A percentile compares a stretch with the other conserved stretches of the same genome.
Evolutionary conservation across 169 alveolate species (phyloP).

Genomic region (Cryptosporidium ubiquitum): DNA sequence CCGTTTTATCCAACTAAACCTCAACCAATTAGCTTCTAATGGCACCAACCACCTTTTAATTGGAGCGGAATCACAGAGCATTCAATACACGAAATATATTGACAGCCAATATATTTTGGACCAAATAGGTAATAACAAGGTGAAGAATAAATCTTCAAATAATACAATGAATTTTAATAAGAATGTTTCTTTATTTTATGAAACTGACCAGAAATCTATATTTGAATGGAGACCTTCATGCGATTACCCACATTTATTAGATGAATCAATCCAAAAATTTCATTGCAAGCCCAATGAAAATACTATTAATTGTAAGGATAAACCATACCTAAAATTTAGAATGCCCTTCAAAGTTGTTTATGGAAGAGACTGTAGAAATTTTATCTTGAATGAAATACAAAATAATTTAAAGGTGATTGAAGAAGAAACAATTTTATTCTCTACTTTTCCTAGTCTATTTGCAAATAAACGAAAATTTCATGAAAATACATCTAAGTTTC

Average conservation of each 20-base stretch:
- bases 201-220: background rate
- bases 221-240: constrained; percentile 71
- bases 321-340: background rate
- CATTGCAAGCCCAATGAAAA: background rate
- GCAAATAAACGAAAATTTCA: background rate
- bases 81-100: background rate
- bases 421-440: background rate
- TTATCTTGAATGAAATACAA: constrained; percentile 7
- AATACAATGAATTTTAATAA: background rate
- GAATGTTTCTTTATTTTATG: background rate
- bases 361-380: constrained; percentile 42
- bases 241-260: constrained; percentile 2
- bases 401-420: background rate
- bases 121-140: background rate
- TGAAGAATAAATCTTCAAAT: background rate
- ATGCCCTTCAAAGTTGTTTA: constrained; percentile 21
- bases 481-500: background rate
- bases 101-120: background rate
- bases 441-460: constrained; percentile 23
- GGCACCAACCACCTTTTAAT: background rate
- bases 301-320: background rate
- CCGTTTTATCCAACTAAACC: constrained; percentile 1
- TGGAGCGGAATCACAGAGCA: constrained; percentile 4
- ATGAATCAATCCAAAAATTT: constrained; percentile 32
- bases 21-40: constrained; percentile 8